A percentile compares a stretch with the other conserved stretches of the same genome.
These are phyloP conservation scores for Smittium mucronatum DNA, from an alignment of 371 early-diverging fungal genomes.

Conservation along the genomic window DNA sequence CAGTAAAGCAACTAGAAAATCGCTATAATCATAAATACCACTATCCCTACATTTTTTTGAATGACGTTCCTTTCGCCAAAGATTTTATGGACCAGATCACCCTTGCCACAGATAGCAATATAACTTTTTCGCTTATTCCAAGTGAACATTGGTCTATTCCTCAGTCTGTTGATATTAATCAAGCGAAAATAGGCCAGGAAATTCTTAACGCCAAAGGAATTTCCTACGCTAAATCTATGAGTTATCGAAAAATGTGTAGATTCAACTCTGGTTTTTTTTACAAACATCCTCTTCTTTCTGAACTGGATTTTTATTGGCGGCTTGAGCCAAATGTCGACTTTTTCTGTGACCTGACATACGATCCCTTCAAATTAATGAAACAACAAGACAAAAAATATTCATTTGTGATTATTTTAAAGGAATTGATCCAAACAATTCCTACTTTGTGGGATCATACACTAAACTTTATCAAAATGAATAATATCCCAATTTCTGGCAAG, in stretches of 20 bases:
- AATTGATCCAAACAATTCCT: constrained; percentile 56
- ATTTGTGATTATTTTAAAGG: constrained; percentile 53
- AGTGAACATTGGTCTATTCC: constrained; percentile 69
- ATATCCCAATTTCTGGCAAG: constrained; percentile 28
- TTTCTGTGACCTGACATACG: constrained; percentile 78
- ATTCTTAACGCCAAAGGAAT: constrained; percentile 22
- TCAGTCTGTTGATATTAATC: constrained; percentile 48
- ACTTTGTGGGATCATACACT: constrained; percentile 51
- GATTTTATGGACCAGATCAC: constrained; percentile 53
- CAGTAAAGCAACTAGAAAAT: constrained; percentile 67
- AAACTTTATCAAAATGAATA: constrained; percentile 33
- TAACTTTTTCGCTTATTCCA: constrained; percentile 45
- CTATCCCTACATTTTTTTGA: constrained; percentile 89
- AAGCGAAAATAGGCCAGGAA: constrained; percentile 21
- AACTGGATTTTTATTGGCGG: constrained; percentile 90
- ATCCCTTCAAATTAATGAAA: constrained; percentile 64
- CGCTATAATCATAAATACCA: constrained; percentile 70
- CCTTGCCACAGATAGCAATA: constrained; percentile 42
- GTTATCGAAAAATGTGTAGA: constrained; percentile 91
- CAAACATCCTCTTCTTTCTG: constrained; percentile 58
- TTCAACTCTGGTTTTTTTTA: constrained; percentile 77
- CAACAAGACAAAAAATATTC: constrained; percentile 31
- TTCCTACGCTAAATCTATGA: constrained; percentile 39
- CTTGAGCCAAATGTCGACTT: constrained; percentile 89
- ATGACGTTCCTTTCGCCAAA: constrained; percentile 71